Evolutionary conservation across 1,284 basidiomycete species (phyloP).

Genomic region (Cutaneotrichosporon mucoides): DNA sequence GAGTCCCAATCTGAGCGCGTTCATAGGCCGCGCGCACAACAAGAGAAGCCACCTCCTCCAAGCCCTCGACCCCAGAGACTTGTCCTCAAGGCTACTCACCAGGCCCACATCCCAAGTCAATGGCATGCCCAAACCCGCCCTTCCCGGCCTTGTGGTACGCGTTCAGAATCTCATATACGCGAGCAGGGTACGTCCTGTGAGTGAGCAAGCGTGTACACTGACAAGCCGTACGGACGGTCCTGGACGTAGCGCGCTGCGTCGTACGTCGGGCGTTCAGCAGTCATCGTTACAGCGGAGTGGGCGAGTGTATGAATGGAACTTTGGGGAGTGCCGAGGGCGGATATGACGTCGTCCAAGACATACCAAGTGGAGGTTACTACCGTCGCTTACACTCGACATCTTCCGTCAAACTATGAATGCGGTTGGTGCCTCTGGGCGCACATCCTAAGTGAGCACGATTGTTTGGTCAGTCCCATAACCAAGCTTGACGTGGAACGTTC

Average conservation of each 20-base stretch:
- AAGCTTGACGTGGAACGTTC: no score
- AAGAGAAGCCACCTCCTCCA: no score
- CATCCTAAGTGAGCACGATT: no score
- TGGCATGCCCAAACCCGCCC: slow-evolving; percentile 31
- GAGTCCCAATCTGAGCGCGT: no score
- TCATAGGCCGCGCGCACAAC: no score
- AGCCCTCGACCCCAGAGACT: background rate
- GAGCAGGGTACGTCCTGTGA: slow-evolving; percentile 18
- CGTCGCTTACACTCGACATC: no score
- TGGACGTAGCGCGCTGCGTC: slow-evolving; percentile 21
- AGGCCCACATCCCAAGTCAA: slow-evolving; percentile 80
- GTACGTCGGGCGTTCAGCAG: slow-evolving; percentile 5
- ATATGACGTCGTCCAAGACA: background rate
- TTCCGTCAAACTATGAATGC: no score
- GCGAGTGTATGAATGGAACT: background rate
- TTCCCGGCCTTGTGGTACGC: slow-evolving; percentile 22
- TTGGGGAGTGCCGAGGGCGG: background rate
- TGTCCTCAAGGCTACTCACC: slow-evolving; percentile 49
- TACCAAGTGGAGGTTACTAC: no score
- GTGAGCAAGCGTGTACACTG: no score
- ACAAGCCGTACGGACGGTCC: slow-evolving; percentile 18
- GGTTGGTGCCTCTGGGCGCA: no score
- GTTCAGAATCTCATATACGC: slow-evolving; percentile 26
- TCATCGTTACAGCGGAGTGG: background rate
- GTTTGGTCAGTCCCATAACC: no score